phyloP scores from a whole-genome alignment of 139 green algal species.

The Zygnema cylindricum region DNA sequence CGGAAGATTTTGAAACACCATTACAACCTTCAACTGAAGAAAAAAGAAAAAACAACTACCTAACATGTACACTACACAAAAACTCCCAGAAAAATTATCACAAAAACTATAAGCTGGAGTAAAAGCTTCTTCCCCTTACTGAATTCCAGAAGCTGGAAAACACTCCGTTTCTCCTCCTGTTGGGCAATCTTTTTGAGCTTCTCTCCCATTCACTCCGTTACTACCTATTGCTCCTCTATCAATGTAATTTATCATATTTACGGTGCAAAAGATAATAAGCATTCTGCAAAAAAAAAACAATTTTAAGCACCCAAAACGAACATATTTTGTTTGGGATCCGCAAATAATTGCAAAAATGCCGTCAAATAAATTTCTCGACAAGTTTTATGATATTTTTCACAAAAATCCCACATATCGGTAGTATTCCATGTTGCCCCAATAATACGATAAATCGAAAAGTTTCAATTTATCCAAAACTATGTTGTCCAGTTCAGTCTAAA shows the following conservation, averaged over 20 bases:
- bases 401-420: background rate
- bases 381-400: too few relatives aligned
- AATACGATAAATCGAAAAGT: background rate
- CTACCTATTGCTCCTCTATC: slow-evolving; percentile 84
- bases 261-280: slow-evolving; percentile 56
- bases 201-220: slow-evolving; percentile 88
- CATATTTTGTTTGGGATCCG: background rate
- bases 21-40: too few relatives aligned
- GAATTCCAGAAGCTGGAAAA: slow-evolving; percentile 24
- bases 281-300: slow-evolving; percentile 20
- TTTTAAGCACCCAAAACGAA: background rate
- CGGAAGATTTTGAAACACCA: too few relatives aligned
- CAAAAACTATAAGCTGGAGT: too few relatives aligned
- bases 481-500: too few relatives aligned
- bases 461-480: too few relatives aligned
- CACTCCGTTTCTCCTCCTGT: background rate
- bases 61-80: too few relatives aligned
- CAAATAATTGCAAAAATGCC: background rate
- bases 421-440: background rate
- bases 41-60: too few relatives aligned
- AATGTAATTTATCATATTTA: slow-evolving; percentile 85
- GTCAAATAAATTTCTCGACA: too few relatives aligned
- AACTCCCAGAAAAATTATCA: too few relatives aligned
- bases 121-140: background rate
- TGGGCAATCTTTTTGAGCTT: background rate